Base-by-base conservation (phyloP, 352 stramenopile species). In the Halophytophthora batemanensis region DNA sequence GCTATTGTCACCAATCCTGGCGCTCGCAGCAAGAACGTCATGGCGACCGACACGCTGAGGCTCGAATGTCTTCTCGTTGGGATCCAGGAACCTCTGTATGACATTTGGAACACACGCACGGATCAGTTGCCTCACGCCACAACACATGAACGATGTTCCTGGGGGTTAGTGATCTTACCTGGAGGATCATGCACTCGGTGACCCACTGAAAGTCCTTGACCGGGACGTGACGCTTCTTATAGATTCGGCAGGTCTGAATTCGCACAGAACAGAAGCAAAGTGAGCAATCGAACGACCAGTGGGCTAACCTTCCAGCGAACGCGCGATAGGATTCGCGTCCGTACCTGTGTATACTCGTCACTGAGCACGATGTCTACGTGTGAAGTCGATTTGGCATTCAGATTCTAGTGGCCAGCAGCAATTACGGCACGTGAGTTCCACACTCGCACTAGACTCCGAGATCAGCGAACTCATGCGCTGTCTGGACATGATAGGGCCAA, bases 181-280 rank as follows among this genome's bases (percentile, higher is more conserved):
- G 77, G 22, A 87, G 66, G 49, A 93, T 78, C 46, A 93, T 74
- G 51, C 82, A 93, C 49, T 93, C 82, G 2, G 77, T 88, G 13
- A 90, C 74, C 82, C 82, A 93, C 28, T 78, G 65, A 22, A 88
- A 90, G n/a, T 67, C 77, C 50, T 86, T 87, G 23, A 87, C 58
- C 0, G 61, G 57, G 7, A 78, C 39, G 4, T 58, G 43, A 28
- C 70, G 64, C 10, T 61, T 61, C 21, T 63, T 63, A 49, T 81
- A 82, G 17, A 75, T 75, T 23, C 77, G 64, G 40, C 77, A 89
- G 14, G 64, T 69, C 81, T 91, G 39, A 3, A 41, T 35, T 34
- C 25, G n/a, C 29, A 46, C 1, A 25, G 3, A 7, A 39, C 14
- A 22, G 7, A 28, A 28, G 38, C 45, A 31, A 6, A 28, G 33